Base-by-base conservation (phyloP, 805 yeast species). In the Candida odintsovae region DNA sequence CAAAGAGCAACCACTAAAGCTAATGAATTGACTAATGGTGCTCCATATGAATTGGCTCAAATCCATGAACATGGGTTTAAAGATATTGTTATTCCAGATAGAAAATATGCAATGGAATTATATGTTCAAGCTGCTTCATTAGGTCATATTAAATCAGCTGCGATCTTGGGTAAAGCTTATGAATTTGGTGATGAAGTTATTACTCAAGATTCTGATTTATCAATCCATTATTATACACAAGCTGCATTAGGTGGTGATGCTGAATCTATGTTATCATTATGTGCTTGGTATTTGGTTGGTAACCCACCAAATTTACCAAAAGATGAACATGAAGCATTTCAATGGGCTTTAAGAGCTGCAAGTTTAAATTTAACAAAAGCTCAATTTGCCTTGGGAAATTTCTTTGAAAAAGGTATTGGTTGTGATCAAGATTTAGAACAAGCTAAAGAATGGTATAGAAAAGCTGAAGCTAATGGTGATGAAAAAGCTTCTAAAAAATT, bases 251-350 rank as follows among this genome's bases (percentile, higher is more conserved):
- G 83, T 4, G 97, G 96, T 7, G 96, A 94, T 63, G 77, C 95
- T 1, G 82, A 78, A 41, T 83, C 96, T 11, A 94, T 92, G 96
- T 72, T 92, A 58, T 90, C 96, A 2, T 72, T 92, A 70, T 90
- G 97, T 64, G 97, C 97, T 1, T 94, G 98, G 97, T 94, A 92
- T 63, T 72, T 92, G 65, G 84, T 89, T 23, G 99, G 99, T 0
- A 82, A 87, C 29, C 90, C 86, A 29, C 90, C 94, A n/a, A 78
- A 77, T 40, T 73, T 94, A 56, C 83, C 82, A 9, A 77, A 78
- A 51, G 92, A 90, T 63, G 86, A 83, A 45, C 76, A 69, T 44
- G 97, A 90, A 65, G 95, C 97, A 1, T 92, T 83, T 63, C 94
- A 88, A 57, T 94, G 98, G 98, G 97, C 97, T 1, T 69, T 78